phyloP scores from a whole-genome alignment of 257 asterid genomes.

The Nicotiana undulata region DNA sequence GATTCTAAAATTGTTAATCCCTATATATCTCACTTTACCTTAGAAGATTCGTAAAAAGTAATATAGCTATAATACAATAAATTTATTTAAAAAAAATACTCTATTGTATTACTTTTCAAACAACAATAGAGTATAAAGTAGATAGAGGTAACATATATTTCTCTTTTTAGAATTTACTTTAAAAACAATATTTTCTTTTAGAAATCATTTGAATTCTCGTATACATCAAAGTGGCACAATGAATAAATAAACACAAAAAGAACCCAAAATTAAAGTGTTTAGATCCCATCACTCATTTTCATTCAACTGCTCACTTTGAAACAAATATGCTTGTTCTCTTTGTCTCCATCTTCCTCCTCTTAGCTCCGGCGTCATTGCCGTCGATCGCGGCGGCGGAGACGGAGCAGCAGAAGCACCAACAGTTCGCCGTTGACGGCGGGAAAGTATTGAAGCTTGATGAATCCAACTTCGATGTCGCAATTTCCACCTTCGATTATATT shows the following conservation, averaged over 20 bases:
- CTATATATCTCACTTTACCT: too few species aligned
- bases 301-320: not conserved
- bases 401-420: conserved; percentile 1
- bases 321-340: not conserved
- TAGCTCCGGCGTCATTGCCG: conserved; percentile 1
- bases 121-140: too few species aligned
- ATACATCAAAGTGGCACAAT: not conserved
- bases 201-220: not conserved
- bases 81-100: too few species aligned
- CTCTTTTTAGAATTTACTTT: not conserved
- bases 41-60: too few species aligned
- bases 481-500: conserved; percentile 63
- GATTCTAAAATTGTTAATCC: too few species aligned
- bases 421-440: conserved; percentile 55
- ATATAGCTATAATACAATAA: too few species aligned
- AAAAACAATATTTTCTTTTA: not conserved
- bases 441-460: conserved; percentile 71
- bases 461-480: conserved; percentile 77
- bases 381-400: conserved; percentile 6
- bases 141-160: too few species aligned
- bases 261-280: not conserved
- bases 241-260: not conserved
- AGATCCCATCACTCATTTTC: not conserved
- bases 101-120: too few species aligned
- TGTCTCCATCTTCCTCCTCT: not conserved